These are phyloP conservation scores for Zygnema circumcarinatum DNA, from an alignment of 139 green algal genomes.

Conservation along the genomic window DNA sequence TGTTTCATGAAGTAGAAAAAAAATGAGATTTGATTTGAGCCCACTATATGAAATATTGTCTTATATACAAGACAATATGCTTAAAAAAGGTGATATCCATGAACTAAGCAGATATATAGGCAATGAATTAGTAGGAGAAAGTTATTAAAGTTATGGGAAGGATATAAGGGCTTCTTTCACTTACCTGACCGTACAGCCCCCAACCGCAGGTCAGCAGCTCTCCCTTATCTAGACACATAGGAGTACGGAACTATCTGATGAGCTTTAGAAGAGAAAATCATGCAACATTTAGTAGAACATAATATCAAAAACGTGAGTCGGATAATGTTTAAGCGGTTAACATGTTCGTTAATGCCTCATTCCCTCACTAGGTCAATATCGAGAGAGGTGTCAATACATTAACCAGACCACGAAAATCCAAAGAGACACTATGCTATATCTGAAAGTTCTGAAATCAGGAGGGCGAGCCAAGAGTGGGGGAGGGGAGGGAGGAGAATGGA, in stretches of 20 bases:
- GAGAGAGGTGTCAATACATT: neutral
- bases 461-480: neutral
- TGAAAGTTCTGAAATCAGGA: neutral
- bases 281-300: neutral
- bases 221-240: neutral
- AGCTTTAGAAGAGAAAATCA: neutral
- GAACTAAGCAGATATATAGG: neutral
- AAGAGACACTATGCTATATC: too few relatives aligned
- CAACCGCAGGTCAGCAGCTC: constrained; percentile 17
- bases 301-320: constrained; percentile 1
- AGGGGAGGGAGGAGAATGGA: neutral
- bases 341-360: neutral
- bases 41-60: neutral
- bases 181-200: constrained; percentile 46
- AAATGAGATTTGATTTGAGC: too few relatives aligned
- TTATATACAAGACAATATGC: neutral
- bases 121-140: neutral
- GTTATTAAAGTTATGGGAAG: neutral
- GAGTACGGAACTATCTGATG: neutral
- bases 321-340: neutral
- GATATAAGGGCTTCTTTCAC: neutral
- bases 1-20: too few relatives aligned
- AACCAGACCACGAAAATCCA: too few relatives aligned
- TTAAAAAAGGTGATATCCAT: neutral
- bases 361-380: neutral